Base-by-base conservation (phyloP, 2,329 filamentous ascomycete species). In the Aspergillus terreus region DNA sequence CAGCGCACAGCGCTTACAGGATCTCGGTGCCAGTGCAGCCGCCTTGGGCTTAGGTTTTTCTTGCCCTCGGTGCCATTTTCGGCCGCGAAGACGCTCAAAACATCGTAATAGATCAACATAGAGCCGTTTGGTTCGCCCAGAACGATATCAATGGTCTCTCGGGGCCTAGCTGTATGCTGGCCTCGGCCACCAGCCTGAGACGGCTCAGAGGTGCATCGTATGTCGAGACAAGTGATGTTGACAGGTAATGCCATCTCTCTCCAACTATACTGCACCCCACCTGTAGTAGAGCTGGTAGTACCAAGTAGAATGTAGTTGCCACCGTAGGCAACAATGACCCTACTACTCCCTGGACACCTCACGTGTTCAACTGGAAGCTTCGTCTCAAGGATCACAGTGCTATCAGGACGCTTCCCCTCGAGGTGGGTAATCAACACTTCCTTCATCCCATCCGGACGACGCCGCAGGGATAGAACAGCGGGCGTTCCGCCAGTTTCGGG, bases 21-120 rank as follows among this genome's bases (percentile, higher is more conserved):
- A 60, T 86, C 85, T 61, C 91, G 82, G 71, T 99, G 94, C 94
- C 94, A 99, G 69, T 97, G 94, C 48, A 92, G 78, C 57, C 86
- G 87, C 51, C 86, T 84, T 17, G 81, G 77, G 38, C 82, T 66
- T 12, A 78, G 62, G 32, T 59, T 60, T 55, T 62, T 65, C 49
- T 64, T 73, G 71, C 59, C 76, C 74, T 63, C 74, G 69, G 47
- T 68, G 43, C 67, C 69, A 47, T 78, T 78, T 50, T 76, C 73
- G 36, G 68, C 66, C 4, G 65, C 68, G 35, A 88, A 75, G 55
- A 82, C 82, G 51, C 68, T 69, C 12, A 92, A 65, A 14, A 91
- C 74, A 69, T 95, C 87, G 55, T 86, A 83, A 68, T 95, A 96
- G n/a, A 92, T 73, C 63, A 89, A 83, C 41, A 97, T 87, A 21